Conservation (phyloP, 805 yeast species). For the Myxozyma kluyveri region DNA sequence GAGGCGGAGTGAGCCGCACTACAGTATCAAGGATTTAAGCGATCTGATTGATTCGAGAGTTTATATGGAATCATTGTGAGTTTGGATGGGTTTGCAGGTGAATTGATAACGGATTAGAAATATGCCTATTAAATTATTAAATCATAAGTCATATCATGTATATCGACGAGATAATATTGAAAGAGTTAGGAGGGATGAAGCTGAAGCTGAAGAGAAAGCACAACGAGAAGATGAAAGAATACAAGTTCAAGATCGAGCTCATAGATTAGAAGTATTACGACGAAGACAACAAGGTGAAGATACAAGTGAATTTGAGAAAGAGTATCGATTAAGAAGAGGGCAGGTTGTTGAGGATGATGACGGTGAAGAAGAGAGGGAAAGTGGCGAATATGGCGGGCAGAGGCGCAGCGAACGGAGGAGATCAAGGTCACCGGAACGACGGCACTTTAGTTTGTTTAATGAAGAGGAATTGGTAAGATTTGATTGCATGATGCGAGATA, state of each 20-base stretch:
- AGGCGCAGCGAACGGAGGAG: too few species aligned
- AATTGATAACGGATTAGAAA: too few species aligned
- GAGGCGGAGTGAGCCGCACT: not conserved
- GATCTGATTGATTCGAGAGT: not conserved
- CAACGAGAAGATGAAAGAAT: slow-evolving; percentile 18
- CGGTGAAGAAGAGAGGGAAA: not conserved
- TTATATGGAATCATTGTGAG: not conserved
- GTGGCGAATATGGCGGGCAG: too few species aligned
- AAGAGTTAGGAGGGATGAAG: slow-evolving; percentile 34
- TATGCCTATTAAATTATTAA: slow-evolving; percentile 35
- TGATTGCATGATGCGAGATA: too few species aligned
- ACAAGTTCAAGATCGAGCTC: slow-evolving; percentile 23
- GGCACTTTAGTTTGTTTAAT: slow-evolving; percentile 25
- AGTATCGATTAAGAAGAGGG: not conserved
- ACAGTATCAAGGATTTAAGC: not conserved
- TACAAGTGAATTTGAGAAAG: not conserved
- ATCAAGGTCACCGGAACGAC: slow-evolving; percentile 1
- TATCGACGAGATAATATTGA: slow-evolving; percentile 33
- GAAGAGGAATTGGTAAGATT: slow-evolving; percentile 17
- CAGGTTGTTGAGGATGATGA: not conserved
- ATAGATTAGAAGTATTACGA: slow-evolving; percentile 22
- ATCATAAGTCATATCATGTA: slow-evolving; percentile 37
- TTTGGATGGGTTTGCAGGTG: too few species aligned
- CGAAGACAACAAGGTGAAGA: slow-evolving; percentile 14
- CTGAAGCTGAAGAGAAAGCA: slow-evolving; percentile 31